Evolutionary conservation across 495 filamentous ascomycete genomes (phyloP).

Genomic region (Penicillium tannophilum): DNA sequence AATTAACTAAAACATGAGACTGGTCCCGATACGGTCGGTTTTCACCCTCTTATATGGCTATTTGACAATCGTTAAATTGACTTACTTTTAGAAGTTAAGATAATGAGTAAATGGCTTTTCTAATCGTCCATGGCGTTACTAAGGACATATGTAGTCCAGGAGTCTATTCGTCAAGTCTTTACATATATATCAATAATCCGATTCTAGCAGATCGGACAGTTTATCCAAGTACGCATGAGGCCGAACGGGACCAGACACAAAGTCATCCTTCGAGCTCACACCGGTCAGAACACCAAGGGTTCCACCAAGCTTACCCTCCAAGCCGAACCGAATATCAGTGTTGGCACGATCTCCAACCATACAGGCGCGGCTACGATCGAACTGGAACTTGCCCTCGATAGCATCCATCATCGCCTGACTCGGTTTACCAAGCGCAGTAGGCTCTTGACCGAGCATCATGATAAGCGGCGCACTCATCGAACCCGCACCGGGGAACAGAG

Average conservation of each 20-base stretch:
- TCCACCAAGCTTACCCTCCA: conserved; percentile 87
- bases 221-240: conserved; percentile 81
- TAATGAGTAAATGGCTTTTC: no score
- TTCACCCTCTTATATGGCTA: no score
- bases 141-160: no score
- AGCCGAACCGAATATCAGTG: conserved; percentile 94
- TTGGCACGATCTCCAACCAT: conserved; percentile 96
- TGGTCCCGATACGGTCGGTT: no score
- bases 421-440: conserved; percentile 85
- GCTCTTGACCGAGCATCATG: conserved; percentile 68
- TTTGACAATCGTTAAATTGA: no score
- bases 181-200: conserved; percentile 16
- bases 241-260: conserved; percentile 71
- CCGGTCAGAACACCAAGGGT: conserved; percentile 92
- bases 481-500: conserved; percentile 91
- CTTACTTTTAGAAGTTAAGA: no score
- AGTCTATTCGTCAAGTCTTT: not conserved
- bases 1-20: no score
- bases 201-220: conserved; percentile 69
- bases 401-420: conserved; percentile 99
- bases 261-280: conserved; percentile 76
- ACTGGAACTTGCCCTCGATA: conserved; percentile 90
- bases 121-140: no score
- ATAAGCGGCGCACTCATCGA: conserved; percentile 76
- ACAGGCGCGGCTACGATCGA: conserved; percentile 82